Base-by-base conservation (phyloP, 2,329 filamentous ascomycete species). In the Acephala macrosclerotiorum region DNA sequence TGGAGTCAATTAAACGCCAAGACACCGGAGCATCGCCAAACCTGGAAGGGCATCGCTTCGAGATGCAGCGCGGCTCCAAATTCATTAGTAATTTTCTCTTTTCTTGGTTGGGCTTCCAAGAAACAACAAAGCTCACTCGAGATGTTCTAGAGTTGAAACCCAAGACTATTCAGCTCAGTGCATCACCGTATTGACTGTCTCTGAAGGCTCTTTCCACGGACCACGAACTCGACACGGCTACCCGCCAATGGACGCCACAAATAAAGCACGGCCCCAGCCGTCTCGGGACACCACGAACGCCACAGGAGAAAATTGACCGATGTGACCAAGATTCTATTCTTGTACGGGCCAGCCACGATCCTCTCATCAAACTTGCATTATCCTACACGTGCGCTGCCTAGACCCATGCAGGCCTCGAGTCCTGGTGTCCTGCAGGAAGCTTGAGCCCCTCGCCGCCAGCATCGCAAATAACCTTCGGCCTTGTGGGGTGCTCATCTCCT, bases 191-290 rank as follows among this genome's bases (percentile, higher is more conserved):
- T 40, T 38, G 55, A 57, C 20, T 57, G 29, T 35, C 22, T 35
- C 29, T 35, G 38, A 42, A 42, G 18, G 38, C 5, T 49, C 45
- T 35, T 9, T 12, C 20, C 55, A 22, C 29, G 4, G 9, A 38
- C 55, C 20, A 35, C 35, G 25, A 38, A 14, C 25, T 38, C 33
- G 55, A 14, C 18, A 57, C 22, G 33, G 14, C 11, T 7, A 29
- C 25, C 25, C 55, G 55, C 14, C 7, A 20, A 25, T 57, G 55
- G 29, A 57, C 55, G 55, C 55, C 55, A 57, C 55, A 22, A 57
- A 40, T 40, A 35, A 18, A 16, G 25, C 2, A 4, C 20, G 22
- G 7, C 29, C 33, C 33, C n/a, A n/a, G n/a, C n/a, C 55, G n/a
- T 36, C 35, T 38, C 12, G 55, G 20, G 12, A 40, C 26, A 29